Evolutionary conservation across 140 eudicot genomes (phyloP).

Genomic region (Bidens hawaiensis): DNA sequence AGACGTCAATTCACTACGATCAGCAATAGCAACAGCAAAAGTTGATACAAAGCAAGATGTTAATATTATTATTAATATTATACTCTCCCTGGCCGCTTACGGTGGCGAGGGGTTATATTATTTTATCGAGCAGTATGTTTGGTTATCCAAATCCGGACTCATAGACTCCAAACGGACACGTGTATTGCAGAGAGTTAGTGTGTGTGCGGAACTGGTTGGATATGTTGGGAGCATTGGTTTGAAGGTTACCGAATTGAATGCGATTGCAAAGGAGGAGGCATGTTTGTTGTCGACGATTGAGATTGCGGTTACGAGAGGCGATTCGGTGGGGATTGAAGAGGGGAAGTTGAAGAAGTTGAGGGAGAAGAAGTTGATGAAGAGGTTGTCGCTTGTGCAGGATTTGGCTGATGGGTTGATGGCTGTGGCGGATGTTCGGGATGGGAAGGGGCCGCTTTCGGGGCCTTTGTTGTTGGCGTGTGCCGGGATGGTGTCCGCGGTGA

Average conservation of each 20-base stretch:
- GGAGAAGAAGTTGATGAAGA: too few relatives aligned
- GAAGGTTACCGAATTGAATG: constrained; percentile 56
- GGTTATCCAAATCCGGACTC: constrained; percentile 77
- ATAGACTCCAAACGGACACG: constrained; percentile 38
- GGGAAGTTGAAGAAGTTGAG: constrained; percentile 47
- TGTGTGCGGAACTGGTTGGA: constrained; percentile 86
- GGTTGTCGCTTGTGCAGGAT: too few relatives aligned
- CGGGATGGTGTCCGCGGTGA: too few relatives aligned
- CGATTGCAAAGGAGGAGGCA: constrained; percentile 44
- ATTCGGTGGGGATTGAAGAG: constrained; percentile 29
- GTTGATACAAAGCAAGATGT: constrained; percentile 14
- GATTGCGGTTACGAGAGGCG: constrained; percentile 41
- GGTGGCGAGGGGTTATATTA: constrained; percentile 86
- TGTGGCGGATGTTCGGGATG: too few relatives aligned
- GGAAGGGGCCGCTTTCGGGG: too few relatives aligned
- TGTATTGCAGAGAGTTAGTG: constrained; percentile 44
- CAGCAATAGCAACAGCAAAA: constrained; percentile 10
- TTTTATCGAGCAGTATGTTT: constrained; percentile 79
- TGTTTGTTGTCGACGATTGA: constrained; percentile 56
- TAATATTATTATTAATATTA: too few relatives aligned
- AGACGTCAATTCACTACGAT: constrained; percentile 65
- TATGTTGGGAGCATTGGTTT: constrained; percentile 74
- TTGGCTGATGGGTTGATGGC: too few relatives aligned
- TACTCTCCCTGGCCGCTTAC: constrained; percentile 51
- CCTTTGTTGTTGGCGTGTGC: too few relatives aligned